Percentiles rank a stretch among this genome's conserved stretches.
Conservation (phyloP, 306 rosid genomes). For the Rosa rugosa region DNA sequence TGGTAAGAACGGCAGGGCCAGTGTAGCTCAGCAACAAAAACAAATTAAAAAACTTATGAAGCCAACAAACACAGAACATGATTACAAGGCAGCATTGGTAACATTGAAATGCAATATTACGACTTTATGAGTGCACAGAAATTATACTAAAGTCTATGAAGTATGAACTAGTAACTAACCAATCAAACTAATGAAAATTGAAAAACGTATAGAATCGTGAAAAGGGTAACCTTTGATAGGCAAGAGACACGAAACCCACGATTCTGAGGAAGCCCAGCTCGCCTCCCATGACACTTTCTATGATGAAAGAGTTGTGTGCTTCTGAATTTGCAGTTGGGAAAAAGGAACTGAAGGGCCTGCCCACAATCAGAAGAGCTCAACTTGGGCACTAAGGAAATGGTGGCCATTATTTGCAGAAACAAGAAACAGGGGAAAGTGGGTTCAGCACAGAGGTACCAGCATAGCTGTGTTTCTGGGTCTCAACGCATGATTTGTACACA, state of each 20-base stretch:
- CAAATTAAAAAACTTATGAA: too few relatives aligned
- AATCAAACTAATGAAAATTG: background rate
- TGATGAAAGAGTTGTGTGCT: conserved; percentile 12
- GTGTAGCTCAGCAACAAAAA: background rate
- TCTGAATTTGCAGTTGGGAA: conserved; percentile 22
- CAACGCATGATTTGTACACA: background rate
- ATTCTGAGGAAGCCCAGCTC: conserved; percentile 20
- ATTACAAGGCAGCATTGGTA: background rate
- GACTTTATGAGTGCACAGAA: too few relatives aligned
- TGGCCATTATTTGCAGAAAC: conserved; percentile 25
- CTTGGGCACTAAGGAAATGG: conserved; percentile 25
- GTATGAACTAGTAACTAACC: background rate
- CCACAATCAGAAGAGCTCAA: conserved; percentile 26
- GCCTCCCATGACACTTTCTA: conserved; percentile 14
- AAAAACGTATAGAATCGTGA: background rate
- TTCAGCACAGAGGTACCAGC: background rate
- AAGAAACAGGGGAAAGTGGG: background rate
- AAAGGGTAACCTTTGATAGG: conserved; percentile 49
- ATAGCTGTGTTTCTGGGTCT: background rate
- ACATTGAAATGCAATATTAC: background rate
- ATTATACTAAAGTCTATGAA: background rate
- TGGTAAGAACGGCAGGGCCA: background rate
- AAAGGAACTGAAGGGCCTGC: conserved; percentile 26
- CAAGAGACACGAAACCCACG: conserved; percentile 43
- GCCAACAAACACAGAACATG: too few relatives aligned